Evolutionary conservation across 495 filamentous ascomycete genomes (phyloP), one percentile per base, ranked within the genome.

Genomic region (Trichoderma erinaceum): DNA sequence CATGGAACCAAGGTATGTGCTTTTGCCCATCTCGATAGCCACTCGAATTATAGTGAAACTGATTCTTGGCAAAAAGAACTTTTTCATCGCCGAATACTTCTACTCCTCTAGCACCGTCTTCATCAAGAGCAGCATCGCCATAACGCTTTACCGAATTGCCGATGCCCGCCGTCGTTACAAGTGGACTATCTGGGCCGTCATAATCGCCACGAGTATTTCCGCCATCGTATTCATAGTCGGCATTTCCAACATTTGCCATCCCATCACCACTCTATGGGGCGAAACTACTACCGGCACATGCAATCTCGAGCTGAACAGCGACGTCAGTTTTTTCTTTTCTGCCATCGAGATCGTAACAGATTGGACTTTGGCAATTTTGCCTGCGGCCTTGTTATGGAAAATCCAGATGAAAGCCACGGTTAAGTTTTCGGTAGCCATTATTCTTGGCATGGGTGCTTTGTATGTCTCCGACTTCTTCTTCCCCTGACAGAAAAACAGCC

Each of bases 301-400:
- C 46, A 70, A 70, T 43, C 69, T 68, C 27, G 52, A 64, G 63
- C 67, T 70, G 4, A 66, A 70, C 67, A 70, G 69, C 67, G 63
- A 68, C 23, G 67, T 70, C 7, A 68, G 69, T 56, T 68, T 68
- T 67, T 70, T 70, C 69, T 70, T 70, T 63, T 70, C 69, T n/a
- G 69, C 69, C 21, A 64, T 70, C 7, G 66, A 68, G 58, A 70
- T 70, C 46, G 10, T 63, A 50, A 70, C 69, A 18, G 70, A 71
- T 41, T 71, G 67, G 67, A 38, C 70, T 46, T 48, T 71, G 35
- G 70, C 70, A n/a, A 46, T 69, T 29, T 38, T 71, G 27, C 70
- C 70, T 64, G 68, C 41, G 11, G 41, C 63, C 64, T 56, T 71
- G 64, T 27, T 71, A 27, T 71, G 67, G 67, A 67, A 67, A 16